Conservation (phyloP, 208 protist genomes). For the Endotrypanum monterogeii region DNA sequence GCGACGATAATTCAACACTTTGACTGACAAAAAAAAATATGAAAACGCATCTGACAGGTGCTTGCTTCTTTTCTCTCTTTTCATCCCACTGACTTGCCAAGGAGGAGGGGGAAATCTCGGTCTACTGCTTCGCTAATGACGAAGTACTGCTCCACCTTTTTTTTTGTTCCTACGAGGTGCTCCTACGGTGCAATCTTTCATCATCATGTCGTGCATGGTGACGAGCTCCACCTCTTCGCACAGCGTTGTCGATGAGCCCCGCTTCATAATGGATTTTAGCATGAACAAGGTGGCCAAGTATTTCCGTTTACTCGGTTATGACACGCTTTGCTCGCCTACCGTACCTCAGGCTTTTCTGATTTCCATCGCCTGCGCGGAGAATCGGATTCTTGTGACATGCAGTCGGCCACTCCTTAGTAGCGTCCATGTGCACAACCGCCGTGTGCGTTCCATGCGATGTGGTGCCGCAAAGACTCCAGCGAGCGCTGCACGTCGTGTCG, state of each 20-base stretch:
- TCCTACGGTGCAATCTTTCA: not conserved
- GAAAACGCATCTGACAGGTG: too few relatives aligned
- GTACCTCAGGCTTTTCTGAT: conserved; percentile 49
- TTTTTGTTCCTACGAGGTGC: too few relatives aligned
- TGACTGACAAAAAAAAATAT: too few relatives aligned
- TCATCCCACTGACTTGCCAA: not conserved
- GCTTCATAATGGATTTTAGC: conserved; percentile 80
- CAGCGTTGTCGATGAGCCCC: conserved; percentile 21
- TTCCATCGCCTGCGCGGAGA: conserved; percentile 30
- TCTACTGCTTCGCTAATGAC: not conserved
- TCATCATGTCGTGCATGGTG: conserved; percentile 19
- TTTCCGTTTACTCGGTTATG: conserved; percentile 76
- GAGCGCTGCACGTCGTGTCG: conserved; percentile 24
- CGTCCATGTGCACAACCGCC: conserved; percentile 48
- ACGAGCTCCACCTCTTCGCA: conserved; percentile 22
- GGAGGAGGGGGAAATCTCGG: not conserved
- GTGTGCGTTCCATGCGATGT: conserved; percentile 11
- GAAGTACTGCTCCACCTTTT: not conserved
- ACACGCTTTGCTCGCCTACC: conserved; percentile 51
- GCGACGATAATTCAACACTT: too few relatives aligned
- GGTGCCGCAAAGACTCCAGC: not conserved
- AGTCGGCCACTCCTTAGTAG: conserved; percentile 41
- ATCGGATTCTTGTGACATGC: conserved; percentile 50
- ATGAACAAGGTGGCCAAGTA: conserved; percentile 79
- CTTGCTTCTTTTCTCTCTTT: not conserved